Evolutionary conservation across 1,139 yeast species (phyloP), one percentile per base, ranked within the genome.

Genomic region (Ogataea hybrid): DNA sequence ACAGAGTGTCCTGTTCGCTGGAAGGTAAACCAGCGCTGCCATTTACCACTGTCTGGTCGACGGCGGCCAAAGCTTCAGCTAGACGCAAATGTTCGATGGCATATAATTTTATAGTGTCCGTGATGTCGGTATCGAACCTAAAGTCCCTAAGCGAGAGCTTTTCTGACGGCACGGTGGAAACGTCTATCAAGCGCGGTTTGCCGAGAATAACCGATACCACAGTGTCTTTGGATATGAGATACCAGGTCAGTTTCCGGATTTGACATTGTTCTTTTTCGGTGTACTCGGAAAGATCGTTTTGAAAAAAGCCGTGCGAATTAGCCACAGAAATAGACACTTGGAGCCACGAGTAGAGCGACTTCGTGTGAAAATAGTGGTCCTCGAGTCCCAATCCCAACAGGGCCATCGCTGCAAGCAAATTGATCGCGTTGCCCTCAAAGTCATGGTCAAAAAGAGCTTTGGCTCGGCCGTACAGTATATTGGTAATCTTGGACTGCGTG

Each of bases 1-100:
- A 72, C 79, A 81, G 76, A 59, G 84, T 92, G 58, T 88, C 82
- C 56, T 41, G 37, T 33, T 48, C 81, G 83, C 48, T 79, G 78
- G 47, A 81, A 74, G 25, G 44, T 2, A 35, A 12, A 9, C 22
- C 9, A 6, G 17, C 17, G 25, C 28, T 29, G 15, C 18, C 20
- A 16, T 33, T 28, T 28, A 41, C 25, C 16, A 35, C 25, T 4
- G 16, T 17, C 14, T 41, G 37, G 11, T 25, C 29, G 4, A 49
- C 29, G 12, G 30, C 39, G 7, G 35, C 20, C 8, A 46, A n/a
- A n/a, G 39, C 22, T 17, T 43, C 42, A 15, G 40, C 41, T 25
- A 42, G 36, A 6, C 41, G 28, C 10, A 35, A 16, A 8, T 35
- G 25, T 28, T 42, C 41, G 20, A 43, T 15, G 23, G 42, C 33